Base-by-base conservation (phyloP, 768 basidiomycete species). In the Pleurotus platypus region DNA sequence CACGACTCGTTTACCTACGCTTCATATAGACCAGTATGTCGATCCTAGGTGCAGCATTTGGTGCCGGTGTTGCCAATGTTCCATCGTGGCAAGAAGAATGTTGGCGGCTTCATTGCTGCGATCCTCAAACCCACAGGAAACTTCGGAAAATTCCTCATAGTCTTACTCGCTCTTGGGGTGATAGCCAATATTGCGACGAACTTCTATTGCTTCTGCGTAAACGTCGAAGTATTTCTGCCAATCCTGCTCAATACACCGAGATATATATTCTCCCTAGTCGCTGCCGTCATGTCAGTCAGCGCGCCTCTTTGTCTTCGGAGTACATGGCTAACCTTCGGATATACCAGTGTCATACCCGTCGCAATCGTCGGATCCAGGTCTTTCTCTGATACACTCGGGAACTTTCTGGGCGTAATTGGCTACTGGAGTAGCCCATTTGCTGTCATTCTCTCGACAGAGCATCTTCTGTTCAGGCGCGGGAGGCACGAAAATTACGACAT, bases 131-230 rank as follows among this genome's bases (percentile, higher is more conserved):
- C 90, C 0, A 76, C 78, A 0, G 83, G 84, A 43, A 80, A 80
- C 35, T 92, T 91, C 66, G 84, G 88, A 0, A 88, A 88, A 61
- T 83, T 89, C 69, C 72, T 91, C 46, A 76, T 86, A 0, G 87
- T 89, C 26, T 66, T 94, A 55, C 76, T 93, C 60, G 83, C 86
- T 15, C 70, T 94, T 27, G 86, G 85, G 57, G 84, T 92, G 11
- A 55, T 54, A 24, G 57, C 40, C 4, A 58, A 58, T 37, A 58
- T 58, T 30, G 39, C 57, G 11, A 51, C 43, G 20, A 58, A 42
- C 39, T 30, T 58, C 18, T 58, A 58, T 30, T 58, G 40, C 42
- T 43, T 58, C 38, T 58, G 50, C 20, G 35, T 58, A 12, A 58
- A 58, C 43, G 24, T 53, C 16, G 50, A 58, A 26, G 42, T 58